Evolutionary conservation across 306 rosid genomes (phyloP).

Genomic region (Sindora glabra): DNA sequence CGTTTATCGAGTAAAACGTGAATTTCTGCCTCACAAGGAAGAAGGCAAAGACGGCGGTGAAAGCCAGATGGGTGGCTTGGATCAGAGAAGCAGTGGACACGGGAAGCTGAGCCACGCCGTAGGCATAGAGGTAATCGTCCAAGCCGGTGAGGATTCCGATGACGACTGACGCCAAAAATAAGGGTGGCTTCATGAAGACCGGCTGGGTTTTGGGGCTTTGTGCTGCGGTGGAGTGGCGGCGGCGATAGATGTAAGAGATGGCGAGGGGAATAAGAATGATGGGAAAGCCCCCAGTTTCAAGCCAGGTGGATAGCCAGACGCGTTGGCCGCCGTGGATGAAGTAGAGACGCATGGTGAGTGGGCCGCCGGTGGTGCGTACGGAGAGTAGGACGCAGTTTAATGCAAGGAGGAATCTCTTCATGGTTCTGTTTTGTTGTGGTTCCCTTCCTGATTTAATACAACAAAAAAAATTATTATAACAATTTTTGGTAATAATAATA

Average conservation of each 20-base stretch:
- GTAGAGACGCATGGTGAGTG: slow-evolving; percentile 60
- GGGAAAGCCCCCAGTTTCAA: slow-evolving; percentile 67
- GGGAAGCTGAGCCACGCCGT: slow-evolving; percentile 60
- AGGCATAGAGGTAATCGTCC: slow-evolving; percentile 57
- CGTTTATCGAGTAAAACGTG: no score
- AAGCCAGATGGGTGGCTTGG: slow-evolving; percentile 54
- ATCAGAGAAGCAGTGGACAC: slow-evolving; percentile 58
- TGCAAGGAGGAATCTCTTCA: slow-evolving; percentile 27
- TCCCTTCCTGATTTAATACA: no score
- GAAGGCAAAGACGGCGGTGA: slow-evolving; percentile 61
- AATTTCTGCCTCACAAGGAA: slow-evolving; percentile 63
- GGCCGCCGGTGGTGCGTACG: slow-evolving; percentile 54
- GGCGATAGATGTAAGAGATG: slow-evolving; percentile 30
- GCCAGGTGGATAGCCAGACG: slow-evolving; percentile 59
- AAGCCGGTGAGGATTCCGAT: slow-evolving; percentile 56
- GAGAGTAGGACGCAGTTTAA: slow-evolving; percentile 33
- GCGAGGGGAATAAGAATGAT: slow-evolving; percentile 41
- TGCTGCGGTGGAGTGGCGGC: no score
- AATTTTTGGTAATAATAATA: no score
- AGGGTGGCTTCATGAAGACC: slow-evolving; percentile 30
- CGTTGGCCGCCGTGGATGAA: slow-evolving; percentile 70
- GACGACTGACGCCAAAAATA: slow-evolving; percentile 31
- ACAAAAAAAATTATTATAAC: no score
- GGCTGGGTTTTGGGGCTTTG: no score
- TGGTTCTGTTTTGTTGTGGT: neutral